phyloP scores from a whole-genome alignment of 2,329 filamentous ascomycete species.

The Pseudocercospora crystallina region DNA sequence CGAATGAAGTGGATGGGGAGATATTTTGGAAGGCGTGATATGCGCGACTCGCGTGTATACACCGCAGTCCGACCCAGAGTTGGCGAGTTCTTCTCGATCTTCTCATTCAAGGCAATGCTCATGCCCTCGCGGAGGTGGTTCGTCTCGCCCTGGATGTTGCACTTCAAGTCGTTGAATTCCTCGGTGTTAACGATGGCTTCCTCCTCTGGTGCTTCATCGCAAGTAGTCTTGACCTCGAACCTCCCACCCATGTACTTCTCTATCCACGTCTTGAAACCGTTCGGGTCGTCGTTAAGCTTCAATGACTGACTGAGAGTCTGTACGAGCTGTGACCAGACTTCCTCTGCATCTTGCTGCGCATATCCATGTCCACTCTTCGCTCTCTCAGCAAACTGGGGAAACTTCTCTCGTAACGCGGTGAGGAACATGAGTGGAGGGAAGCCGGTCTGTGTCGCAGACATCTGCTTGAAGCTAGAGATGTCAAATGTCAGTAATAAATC shows the following conservation, averaged over 20 bases:
- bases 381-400: constrained; percentile 90
- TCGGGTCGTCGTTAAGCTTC: constrained; percentile 57
- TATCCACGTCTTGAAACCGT: constrained; percentile 64
- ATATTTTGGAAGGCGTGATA: constrained; percentile 89
- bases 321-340: constrained; percentile 95
- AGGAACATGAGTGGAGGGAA: constrained; percentile 82
- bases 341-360: constrained; percentile 98
- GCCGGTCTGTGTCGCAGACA: constrained; percentile 86
- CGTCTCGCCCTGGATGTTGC: constrained; percentile 83
- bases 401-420: constrained; percentile 71
- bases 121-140: constrained; percentile 93
- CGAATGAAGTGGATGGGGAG: constrained; percentile 95
- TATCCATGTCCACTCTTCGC: constrained; percentile 79
- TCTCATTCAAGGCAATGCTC: constrained; percentile 75
- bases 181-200: constrained; percentile 67
- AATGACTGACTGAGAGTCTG: constrained; percentile 78
- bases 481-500: constrained; percentile 69
- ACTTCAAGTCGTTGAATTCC: constrained; percentile 87
- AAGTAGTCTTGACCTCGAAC: constrained; percentile 76
- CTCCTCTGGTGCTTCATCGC: constrained; percentile 81
- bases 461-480: constrained; percentile 65
- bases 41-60: constrained; percentile 90
- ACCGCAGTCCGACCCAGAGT: constrained; percentile 72
- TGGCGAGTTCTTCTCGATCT: constrained; percentile 85
- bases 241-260: constrained; percentile 87